phyloP scores from a whole-genome alignment of 208 protist species.

The Spongospora subterranea region DNA sequence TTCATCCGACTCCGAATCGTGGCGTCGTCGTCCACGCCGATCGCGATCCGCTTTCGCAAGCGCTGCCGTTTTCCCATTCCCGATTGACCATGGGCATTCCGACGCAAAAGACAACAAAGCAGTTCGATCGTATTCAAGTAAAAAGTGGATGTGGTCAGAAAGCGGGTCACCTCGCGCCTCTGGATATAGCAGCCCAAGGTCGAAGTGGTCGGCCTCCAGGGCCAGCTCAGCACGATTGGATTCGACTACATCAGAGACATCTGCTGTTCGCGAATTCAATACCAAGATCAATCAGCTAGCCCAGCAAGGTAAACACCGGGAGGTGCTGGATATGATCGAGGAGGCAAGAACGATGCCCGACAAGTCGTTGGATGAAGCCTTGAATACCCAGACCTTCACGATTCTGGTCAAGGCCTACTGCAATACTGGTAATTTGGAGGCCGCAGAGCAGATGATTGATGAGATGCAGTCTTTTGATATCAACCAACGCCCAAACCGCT shows the following conservation, averaged over 20 bases:
- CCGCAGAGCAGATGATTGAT: slow-evolving; percentile 13
- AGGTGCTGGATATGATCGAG: slow-evolving; percentile 25
- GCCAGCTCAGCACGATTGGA: neutral
- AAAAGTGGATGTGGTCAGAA: slow-evolving; percentile 19
- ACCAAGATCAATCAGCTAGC: slow-evolving; percentile 53
- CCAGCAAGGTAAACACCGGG: slow-evolving; percentile 46
- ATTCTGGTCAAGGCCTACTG: slow-evolving; percentile 51
- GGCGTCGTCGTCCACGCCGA: slow-evolving; percentile 32
- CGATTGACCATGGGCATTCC: slow-evolving; percentile 19
- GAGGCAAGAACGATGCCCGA: neutral
- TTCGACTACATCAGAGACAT: neutral
- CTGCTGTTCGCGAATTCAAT: neutral
- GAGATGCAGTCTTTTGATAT: slow-evolving; percentile 46
- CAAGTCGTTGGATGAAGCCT: neutral
- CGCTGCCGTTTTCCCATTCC: slow-evolving; percentile 51
- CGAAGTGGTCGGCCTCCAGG: neutral
- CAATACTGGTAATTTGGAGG: slow-evolving; percentile 42
- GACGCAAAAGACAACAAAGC: neutral
- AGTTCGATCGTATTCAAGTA: slow-evolving; percentile 7
- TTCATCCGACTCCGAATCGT: slow-evolving; percentile 5
- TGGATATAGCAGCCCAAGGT: neutral
- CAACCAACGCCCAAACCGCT: slow-evolving; percentile 42
- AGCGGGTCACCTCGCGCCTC: neutral
- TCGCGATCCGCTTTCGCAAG: slow-evolving; percentile 20
- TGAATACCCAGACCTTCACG: slow-evolving; percentile 51